Evolutionary conservation across 2,329 filamentous ascomycete genomes (phyloP).

Genomic region (Penicillium hesseltinei): DNA sequence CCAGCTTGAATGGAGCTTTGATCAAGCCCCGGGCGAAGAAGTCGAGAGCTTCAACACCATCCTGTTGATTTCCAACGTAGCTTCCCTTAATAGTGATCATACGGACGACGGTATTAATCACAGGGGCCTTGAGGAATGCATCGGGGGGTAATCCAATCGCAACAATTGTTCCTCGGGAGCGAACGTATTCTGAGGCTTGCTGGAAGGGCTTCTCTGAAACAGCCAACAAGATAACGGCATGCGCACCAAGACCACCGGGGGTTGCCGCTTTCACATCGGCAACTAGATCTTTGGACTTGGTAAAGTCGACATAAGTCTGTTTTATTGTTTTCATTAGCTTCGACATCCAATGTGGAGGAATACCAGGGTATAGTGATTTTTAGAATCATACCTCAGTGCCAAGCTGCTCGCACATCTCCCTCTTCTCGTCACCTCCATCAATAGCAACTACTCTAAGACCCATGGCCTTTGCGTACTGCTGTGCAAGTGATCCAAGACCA

Average conservation of each 20-base stretch:
- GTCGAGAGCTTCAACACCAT: constrained; percentile 81
- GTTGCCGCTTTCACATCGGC: constrained; percentile 79
- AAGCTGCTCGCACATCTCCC: constrained; percentile 62
- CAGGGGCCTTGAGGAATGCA: constrained; percentile 69
- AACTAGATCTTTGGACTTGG: constrained; percentile 69
- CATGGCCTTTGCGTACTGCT: constrained; percentile 91
- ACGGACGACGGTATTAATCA: constrained; percentile 79
- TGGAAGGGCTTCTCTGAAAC: constrained; percentile 88
- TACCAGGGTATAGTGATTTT: too few species aligned
- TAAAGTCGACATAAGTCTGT: constrained; percentile 71
- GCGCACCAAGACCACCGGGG: constrained; percentile 65
- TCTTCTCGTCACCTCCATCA: constrained; percentile 79
- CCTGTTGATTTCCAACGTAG: constrained; percentile 86
- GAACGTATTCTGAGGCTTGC: constrained; percentile 82
- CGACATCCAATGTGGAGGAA: not conserved
- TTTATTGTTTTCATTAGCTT: not conserved
- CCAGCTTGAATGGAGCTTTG: constrained; percentile 77
- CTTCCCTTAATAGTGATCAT: constrained; percentile 88
- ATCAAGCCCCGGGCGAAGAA: constrained; percentile 79
- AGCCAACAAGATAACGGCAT: constrained; percentile 80
- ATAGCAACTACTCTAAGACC: constrained; percentile 77
- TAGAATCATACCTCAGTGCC: constrained; percentile 55
- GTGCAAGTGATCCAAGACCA: constrained; percentile 74
- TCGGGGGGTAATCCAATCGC: constrained; percentile 82
- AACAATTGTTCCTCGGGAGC: constrained; percentile 74